Evolutionary conservation across 495 filamentous ascomycete genomes (phyloP).

Genomic region (Platismatia glauca): DNA sequence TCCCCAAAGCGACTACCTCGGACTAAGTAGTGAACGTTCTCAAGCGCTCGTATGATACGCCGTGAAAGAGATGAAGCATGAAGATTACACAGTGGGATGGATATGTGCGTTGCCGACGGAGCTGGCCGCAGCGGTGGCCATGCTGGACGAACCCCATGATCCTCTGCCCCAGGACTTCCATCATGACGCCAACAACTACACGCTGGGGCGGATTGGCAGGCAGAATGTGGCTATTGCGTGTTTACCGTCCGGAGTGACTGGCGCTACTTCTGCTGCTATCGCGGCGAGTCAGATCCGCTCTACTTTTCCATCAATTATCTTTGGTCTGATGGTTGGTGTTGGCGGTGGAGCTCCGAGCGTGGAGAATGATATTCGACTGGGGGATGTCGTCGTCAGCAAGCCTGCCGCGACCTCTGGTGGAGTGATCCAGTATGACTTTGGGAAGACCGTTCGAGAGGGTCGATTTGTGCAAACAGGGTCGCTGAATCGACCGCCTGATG

Average conservation of each 20-base stretch:
- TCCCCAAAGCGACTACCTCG: too few relatives aligned
- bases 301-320: conserved; percentile 31
- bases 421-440: conserved; percentile 38
- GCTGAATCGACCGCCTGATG: conserved; percentile 29
- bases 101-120: conserved; percentile 41
- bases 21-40: too few relatives aligned
- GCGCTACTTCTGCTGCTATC: conserved; percentile 21
- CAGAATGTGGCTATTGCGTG: conserved; percentile 36
- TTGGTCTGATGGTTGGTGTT: conserved; percentile 37
- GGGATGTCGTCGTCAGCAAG: conserved; percentile 38
- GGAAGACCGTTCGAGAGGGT: conserved; percentile 28
- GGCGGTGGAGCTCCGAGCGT: conserved; percentile 30
- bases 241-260: neutral
- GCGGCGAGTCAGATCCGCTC: conserved; percentile 29
- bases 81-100: conserved; percentile 43
- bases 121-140: conserved; percentile 33
- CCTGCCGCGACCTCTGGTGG: conserved; percentile 27
- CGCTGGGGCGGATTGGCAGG: conserved; percentile 27
- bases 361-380: conserved; percentile 33
- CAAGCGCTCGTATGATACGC: too few relatives aligned
- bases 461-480: conserved; percentile 29
- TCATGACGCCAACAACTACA: conserved; percentile 34
- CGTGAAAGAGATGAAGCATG: too few relatives aligned
- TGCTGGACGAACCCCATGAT: conserved; percentile 41
- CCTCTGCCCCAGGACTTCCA: conserved; percentile 15